phyloP scores from a whole-genome alignment of 441 rosid species.

The Manihot esculenta region DNA sequence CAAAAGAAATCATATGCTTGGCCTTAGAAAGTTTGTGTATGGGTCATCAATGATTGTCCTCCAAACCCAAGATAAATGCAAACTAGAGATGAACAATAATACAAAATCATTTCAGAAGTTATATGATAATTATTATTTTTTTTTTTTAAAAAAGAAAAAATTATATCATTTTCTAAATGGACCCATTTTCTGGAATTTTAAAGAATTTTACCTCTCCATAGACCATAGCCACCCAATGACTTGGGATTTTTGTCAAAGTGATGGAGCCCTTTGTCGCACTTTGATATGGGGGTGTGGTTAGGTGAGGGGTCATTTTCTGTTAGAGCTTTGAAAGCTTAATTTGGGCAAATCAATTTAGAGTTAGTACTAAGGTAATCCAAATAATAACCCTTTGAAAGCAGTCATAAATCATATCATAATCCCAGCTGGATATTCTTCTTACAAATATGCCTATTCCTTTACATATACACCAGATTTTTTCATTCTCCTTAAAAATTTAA shows the following conservation, averaged over 20 bases:
- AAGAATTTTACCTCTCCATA: no score
- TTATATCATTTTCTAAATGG: no score
- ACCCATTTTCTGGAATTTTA: neutral
- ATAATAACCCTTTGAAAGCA: neutral
- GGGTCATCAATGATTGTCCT: constrained; percentile 17
- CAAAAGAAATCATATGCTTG: constrained; percentile 15
- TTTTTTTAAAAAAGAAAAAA: neutral
- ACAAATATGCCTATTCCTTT: neutral
- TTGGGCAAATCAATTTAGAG: constrained; percentile 16
- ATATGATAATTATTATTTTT: no score
- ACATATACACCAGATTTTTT: neutral
- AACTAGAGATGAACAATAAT: no score
- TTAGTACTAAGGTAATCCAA: constrained; percentile 11
- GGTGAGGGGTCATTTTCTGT: constrained; percentile 39
- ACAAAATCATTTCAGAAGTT: no score
- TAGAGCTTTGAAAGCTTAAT: constrained; percentile 9
- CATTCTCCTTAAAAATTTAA: no score
- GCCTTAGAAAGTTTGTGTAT: neutral
- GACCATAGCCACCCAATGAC: constrained; percentile 18
- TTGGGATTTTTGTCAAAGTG: constrained; percentile 34
- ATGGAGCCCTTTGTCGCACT: constrained; percentile 43
- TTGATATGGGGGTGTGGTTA: constrained; percentile 26
- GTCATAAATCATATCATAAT: neutral
- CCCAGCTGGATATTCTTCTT: neutral
- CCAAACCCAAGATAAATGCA: constrained; percentile 16